Evolutionary conservation across 2,329 filamentous ascomycete genomes (phyloP), one percentile per base, ranked within the genome.

Genomic region (Cryphonectria radicalis): DNA sequence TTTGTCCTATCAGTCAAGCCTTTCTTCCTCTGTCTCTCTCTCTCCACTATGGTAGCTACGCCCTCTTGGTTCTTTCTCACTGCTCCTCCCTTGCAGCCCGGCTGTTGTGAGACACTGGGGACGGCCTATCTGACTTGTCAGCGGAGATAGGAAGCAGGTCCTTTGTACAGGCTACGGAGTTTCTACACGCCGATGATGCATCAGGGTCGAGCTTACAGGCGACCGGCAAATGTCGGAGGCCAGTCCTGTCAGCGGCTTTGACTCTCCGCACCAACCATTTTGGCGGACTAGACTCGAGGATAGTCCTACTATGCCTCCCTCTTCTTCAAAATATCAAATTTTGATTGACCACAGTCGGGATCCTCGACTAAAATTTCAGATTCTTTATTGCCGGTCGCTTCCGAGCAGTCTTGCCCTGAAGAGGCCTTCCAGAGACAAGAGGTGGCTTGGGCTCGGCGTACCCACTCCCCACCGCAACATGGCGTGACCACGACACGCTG

Each of bases 1-100:
- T 35, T 40, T 40, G 35, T 62, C 59, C 59, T 62, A 62, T 62
- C 55, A 59, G 57, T 60, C 17, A 59, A 32, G 10, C 10, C n/a
- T 53, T 10, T 53, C 8, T n/a, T 25, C 32, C 32, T 32, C 32
- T 3, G 32, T 32, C 50, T 25, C 50, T 55, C 50, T 55, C 53
- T 28, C n/a, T 5, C 53, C 53, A 57, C 53, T 50, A 50, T n/a
- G 53, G 28, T 28, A 57, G 25, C 53, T 57, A 17, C 46, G 3
- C 46, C 46, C 19, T n/a, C 22, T n/a, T 22, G 22, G 46, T n/a
- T 7, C 46, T 11, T 28, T 28, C 32, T 60, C 32, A n/a, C 57
- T 62, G 28, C 35, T 40, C 10, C 28, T 28, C 55, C 28, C 10
- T 7, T 32, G 32, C 55, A 59, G 55, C 28, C 46, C 55, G 14